phyloP scores from a whole-genome alignment of 495 filamentous ascomycete species.

The Tuber aestivum region DNA sequence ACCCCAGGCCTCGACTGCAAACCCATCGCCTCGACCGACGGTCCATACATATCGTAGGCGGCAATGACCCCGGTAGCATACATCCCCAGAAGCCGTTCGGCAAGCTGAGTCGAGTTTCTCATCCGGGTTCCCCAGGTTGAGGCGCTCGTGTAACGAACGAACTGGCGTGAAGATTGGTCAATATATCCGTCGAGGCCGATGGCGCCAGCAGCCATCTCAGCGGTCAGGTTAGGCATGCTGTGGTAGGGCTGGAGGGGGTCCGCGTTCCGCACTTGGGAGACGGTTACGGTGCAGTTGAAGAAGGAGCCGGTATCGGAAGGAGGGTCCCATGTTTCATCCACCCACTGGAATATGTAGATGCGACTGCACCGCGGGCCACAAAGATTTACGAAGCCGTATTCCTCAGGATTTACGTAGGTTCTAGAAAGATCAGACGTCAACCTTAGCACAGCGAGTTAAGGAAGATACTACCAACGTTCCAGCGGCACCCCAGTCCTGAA shows the following conservation, averaged over 20 bases:
- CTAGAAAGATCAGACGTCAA: neutral
- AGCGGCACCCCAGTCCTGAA: neutral
- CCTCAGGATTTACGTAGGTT: constrained; percentile 12
- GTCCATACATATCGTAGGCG: constrained; percentile 23
- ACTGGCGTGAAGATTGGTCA: constrained; percentile 15
- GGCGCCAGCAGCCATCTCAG: constrained; percentile 33
- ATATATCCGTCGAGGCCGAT: constrained; percentile 33
- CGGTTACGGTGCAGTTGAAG: constrained; percentile 30
- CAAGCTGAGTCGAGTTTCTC: neutral
- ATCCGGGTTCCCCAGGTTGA: neutral
- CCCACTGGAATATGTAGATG: constrained; percentile 38
- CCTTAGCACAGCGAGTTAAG: neutral
- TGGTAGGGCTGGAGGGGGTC: constrained; percentile 9
- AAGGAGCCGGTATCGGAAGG: constrained; percentile 18
- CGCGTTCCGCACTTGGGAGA: constrained; percentile 21
- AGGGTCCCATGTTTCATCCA: neutral
- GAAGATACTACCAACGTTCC: neutral
- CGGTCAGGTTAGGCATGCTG: constrained; percentile 22
- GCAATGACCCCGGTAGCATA: constrained; percentile 34
- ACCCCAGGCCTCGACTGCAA: constrained; percentile 34
- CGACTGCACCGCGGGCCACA: constrained; percentile 31
- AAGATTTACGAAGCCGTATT: neutral
- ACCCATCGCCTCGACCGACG: constrained; percentile 13
- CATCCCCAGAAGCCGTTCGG: constrained; percentile 9
- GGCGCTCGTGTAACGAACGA: constrained; percentile 17